phyloP scores from a whole-genome alignment of 257 asterid genomes.

The Haberlea rhodopensis region DNA sequence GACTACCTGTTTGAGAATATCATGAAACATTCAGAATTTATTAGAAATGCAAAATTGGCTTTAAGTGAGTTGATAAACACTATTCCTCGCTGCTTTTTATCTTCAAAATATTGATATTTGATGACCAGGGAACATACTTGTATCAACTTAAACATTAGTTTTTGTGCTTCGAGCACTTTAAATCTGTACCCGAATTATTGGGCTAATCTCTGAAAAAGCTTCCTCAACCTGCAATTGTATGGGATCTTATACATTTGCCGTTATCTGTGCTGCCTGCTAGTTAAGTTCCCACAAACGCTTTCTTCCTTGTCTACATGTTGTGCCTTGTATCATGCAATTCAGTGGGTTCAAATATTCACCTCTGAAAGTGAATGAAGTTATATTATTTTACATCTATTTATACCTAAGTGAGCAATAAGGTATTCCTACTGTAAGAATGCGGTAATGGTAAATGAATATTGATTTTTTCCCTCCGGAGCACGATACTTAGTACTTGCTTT shows the following conservation, averaged over 20 bases:
- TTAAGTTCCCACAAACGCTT: not conserved
- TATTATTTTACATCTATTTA: slow-evolving; percentile 2
- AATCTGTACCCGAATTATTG: slow-evolving; percentile 12
- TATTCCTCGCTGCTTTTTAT: slow-evolving; percentile 10
- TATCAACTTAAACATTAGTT: too few species aligned
- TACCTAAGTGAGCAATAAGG: not conserved
- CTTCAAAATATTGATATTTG: slow-evolving; percentile 10
- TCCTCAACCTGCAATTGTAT: not conserved
- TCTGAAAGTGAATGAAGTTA: not conserved
- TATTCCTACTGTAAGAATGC: slow-evolving; percentile 1
- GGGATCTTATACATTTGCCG: slow-evolving; percentile 1
- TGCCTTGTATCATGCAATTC: not conserved
- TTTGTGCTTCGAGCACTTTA: too few species aligned
- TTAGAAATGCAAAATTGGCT: slow-evolving; percentile 51
- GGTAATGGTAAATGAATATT: not conserved
- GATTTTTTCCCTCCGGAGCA: not conserved
- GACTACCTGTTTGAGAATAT: slow-evolving; percentile 91
- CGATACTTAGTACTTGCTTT: slow-evolving; percentile 2
- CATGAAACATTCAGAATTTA: slow-evolving; percentile 76
- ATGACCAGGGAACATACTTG: too few species aligned
- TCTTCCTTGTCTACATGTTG: slow-evolving; percentile 13
- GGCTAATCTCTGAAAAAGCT: slow-evolving; percentile 10
- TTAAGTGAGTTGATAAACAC: slow-evolving; percentile 44
- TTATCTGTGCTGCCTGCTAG: not conserved
- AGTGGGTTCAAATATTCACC: not conserved